Base-by-base conservation (phyloP, 2,329 filamentous ascomycete genomes). In the Cyphellophora attinorum region DNA sequence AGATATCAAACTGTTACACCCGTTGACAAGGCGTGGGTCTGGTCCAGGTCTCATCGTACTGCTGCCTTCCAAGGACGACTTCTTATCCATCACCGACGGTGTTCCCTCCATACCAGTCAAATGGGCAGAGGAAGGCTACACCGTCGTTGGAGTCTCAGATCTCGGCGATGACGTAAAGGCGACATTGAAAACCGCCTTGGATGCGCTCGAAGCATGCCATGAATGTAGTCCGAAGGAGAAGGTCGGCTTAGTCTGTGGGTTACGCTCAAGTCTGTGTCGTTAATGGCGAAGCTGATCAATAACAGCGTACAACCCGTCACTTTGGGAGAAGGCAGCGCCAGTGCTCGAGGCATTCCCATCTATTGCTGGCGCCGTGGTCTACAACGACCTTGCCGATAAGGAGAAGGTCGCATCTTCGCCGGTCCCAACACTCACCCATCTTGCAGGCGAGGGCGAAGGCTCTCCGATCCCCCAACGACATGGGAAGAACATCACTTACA, bases 121-220 rank as follows among this genome's bases (percentile, higher is more conserved):
- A 55, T 83, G 79, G 79, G 78, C 77, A 0, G 79, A 84, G 50
- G 79, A 84, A 51, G 76, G 79, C 0, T 82, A 73, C 44, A 61
- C 70, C 0, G 75, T 82, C 3, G 73, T 62, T 0, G 68, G 79
- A 51, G 51, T 81, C 1, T 50, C 57, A 2, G 27, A 38, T 11
- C 8, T 33, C 3, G 38, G 31, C 19, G 19, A 21, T 23, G 18
- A 18, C 3, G 27, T 29, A 6, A 15, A 40, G 17, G 41, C 45
- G 4, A 18, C 50, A 3, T 27, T 56, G 3, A 37, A 43, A 2
- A 42, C 50, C 5, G 46, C 48, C 2, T 39, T 53, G 4, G 41
- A 32, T 32, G 54, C 19, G 8, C 38, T 51, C 27, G 11, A 42
- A 51, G 18, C 19, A 4, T 29, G 47, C 37, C 27, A 41, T 38